Evolutionary conservation across 352 stramenopile species (phyloP).

Genomic region (Pythium myriotylum): DNA sequence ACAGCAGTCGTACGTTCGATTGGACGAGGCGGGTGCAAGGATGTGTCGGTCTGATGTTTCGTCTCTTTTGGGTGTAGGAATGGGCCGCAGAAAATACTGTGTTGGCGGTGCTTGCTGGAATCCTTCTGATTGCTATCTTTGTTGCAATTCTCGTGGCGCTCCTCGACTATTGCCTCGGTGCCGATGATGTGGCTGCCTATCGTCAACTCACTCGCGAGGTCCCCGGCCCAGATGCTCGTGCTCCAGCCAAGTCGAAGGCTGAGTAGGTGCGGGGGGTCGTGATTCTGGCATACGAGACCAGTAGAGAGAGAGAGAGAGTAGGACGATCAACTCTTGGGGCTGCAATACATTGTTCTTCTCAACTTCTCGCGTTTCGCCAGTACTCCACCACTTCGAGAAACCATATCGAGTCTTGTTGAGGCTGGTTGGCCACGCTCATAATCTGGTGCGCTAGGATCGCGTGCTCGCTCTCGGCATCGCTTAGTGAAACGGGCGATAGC

Average conservation of each 20-base stretch:
- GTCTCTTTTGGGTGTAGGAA: conserved; percentile 19
- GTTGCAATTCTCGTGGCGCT: conserved; percentile 41
- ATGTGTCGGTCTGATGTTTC: background rate
- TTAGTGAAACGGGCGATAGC: conserved; percentile 8
- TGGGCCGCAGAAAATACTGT: conserved; percentile 42
- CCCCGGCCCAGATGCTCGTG: conserved; percentile 16
- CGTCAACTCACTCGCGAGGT: conserved; percentile 40
- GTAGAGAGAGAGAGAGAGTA: conserved; percentile 9
- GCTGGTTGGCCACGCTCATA: conserved; percentile 16
- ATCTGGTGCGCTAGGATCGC: conserved; percentile 25
- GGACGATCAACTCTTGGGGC: background rate
- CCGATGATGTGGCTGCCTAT: conserved; percentile 50
- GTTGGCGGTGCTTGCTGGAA: conserved; percentile 34
- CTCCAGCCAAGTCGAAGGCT: conserved; percentile 27
- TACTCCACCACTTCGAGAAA: conserved; percentile 29
- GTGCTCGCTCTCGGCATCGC: conserved; percentile 18
- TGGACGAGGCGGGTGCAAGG: background rate
- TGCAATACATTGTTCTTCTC: no score
- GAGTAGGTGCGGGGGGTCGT: no score
- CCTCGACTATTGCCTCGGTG: conserved; percentile 42
- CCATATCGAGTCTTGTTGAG: conserved; percentile 27
- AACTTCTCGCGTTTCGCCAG: conserved; percentile 18
- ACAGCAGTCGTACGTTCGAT: conserved; percentile 17
- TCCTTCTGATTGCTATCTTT: conserved; percentile 40
- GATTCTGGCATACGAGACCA: no score